phyloP scores from a whole-genome alignment of 306 rosid species.

The Rosa rugosa region DNA sequence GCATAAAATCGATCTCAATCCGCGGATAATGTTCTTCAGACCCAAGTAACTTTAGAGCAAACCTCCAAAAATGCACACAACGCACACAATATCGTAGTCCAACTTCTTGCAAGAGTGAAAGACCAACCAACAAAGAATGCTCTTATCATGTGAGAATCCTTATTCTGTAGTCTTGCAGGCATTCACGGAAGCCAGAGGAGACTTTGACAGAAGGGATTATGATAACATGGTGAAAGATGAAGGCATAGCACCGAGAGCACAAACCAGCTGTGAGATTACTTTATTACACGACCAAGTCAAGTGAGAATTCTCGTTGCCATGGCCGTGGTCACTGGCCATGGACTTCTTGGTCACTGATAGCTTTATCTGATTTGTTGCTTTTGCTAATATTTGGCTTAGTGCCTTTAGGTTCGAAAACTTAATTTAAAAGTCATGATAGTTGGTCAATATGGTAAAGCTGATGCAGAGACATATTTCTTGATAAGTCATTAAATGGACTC shows the following conservation, averaged over 20 bases:
- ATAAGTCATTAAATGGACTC: too few relatives aligned
- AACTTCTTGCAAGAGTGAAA: neutral
- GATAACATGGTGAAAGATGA: neutral
- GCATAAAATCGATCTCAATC: too few relatives aligned
- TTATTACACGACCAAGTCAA: neutral
- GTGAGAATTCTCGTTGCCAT: neutral
- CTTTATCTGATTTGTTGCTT: too few relatives aligned
- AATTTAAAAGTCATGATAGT: too few relatives aligned
- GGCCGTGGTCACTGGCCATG: slow-evolving; percentile 7
- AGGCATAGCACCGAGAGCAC: slow-evolving; percentile 18
- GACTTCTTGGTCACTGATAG: neutral
- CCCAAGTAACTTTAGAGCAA: too few relatives aligned
- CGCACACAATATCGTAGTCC: too few relatives aligned
- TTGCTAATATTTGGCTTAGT: too few relatives aligned
- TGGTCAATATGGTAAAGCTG: neutral
- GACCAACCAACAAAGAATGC: slow-evolving; percentile 17
- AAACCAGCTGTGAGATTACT: slow-evolving; percentile 11
- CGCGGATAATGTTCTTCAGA: too few relatives aligned
- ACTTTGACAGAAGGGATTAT: slow-evolving; percentile 8
- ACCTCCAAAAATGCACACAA: too few relatives aligned
- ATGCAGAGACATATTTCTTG: too few relatives aligned
- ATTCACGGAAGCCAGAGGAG: neutral
- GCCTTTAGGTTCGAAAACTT: too few relatives aligned
- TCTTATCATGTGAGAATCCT: neutral
- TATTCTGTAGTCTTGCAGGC: neutral